Base-by-base conservation (phyloP, 352 stramenopile species). In the Phytopythium delawarense region DNA sequence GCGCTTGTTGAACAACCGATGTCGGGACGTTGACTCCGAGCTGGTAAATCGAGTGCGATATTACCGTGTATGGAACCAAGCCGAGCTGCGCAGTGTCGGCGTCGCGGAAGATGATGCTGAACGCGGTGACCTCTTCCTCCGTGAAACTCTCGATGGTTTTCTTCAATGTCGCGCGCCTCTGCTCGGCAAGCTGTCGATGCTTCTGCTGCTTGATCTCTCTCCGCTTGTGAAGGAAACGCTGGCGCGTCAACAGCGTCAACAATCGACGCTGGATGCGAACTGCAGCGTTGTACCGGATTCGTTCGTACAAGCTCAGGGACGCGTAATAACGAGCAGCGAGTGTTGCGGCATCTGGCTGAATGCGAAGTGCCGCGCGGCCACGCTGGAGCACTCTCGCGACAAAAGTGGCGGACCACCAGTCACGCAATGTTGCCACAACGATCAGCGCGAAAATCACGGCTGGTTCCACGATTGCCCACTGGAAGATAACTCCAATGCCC, bases 41-140 rank as follows among this genome's bases (percentile, higher is more conserved):
- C 40, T 89, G 71, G 57, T 92, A 87, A n/a, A 91, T 80, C 1
- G 79, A 83, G 48, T 91, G 76, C 3, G 81, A 77, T 40, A 92
- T 90, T 16, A 89, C 66, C 25, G 69, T 72, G 59, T 89, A 72
- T 8, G 84, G 80, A n/a, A 92, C 75, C 32, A 92, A 72, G 0
- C 78, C 81, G 4, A 90, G 72, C 45, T 83, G 72, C 35, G 84
- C 81, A 8, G 76, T 64, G 66, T 92, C 84, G 23, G 78, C 76
- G 25, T 80, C 70, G 8, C 72, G 64, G 63, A 92, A 92, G 34
- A 92, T 67, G 63, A 90, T 32, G 12, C 66, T 62, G 67, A 92
- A 92, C 8, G 84, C 84, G 0, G 74, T 68, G 18, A 86, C 67
- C 56, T 92, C 84, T 57, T 91, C 78, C 5, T 81, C 72, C 7